A percentile compares a stretch with the other conserved stretches of the same genome.
Conservation (phyloP, 139 green algal species). For the Nannochloris sp. region DNA sequence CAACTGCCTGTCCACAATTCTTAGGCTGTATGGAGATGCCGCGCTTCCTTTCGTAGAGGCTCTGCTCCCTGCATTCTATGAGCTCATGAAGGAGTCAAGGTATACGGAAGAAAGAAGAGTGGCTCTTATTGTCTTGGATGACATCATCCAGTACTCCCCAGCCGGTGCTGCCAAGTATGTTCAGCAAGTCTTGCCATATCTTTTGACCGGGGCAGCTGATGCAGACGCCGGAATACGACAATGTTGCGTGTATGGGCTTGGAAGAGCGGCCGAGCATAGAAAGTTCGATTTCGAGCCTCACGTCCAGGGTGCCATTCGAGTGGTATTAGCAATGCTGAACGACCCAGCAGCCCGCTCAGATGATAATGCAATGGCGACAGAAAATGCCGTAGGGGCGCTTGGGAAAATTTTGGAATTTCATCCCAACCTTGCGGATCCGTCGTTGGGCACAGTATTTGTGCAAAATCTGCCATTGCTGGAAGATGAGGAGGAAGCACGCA, state of each 20-base stretch:
- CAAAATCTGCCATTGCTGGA: slow-evolving; percentile 47
- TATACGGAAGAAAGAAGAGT: slow-evolving; percentile 71
- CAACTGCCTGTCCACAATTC: slow-evolving; percentile 47
- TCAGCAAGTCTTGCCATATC: slow-evolving; percentile 50
- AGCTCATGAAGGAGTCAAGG: slow-evolving; percentile 49
- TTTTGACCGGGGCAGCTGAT: slow-evolving; percentile 46
- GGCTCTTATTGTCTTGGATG: slow-evolving; percentile 87
- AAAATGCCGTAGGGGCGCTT: slow-evolving; percentile 70
- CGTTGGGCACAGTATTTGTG: slow-evolving; percentile 29
- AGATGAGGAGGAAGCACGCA: slow-evolving; percentile 59
- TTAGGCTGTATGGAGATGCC: slow-evolving; percentile 67
- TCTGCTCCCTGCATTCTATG: slow-evolving; percentile 63
- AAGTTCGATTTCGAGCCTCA: slow-evolving; percentile 44
- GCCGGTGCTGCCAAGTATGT: slow-evolving; percentile 59
- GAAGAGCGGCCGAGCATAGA: slow-evolving; percentile 58
- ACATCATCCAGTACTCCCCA: slow-evolving; percentile 79
- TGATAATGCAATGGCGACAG: slow-evolving; percentile 63
- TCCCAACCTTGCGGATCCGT: slow-evolving; percentile 10
- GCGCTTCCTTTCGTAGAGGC: slow-evolving; percentile 74
- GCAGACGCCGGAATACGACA: slow-evolving; percentile 72
- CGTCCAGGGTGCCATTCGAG: slow-evolving; percentile 24
- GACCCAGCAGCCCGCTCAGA: slow-evolving; percentile 36
- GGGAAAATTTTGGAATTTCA: slow-evolving; percentile 48
- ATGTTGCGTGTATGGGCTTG: slow-evolving; percentile 85
- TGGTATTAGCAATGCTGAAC: slow-evolving; percentile 28